A percentile compares a stretch with the other conserved stretches of the same genome.
phyloP scores from a whole-genome alignment of 75 land plant species.

The Pseudotsuga menziesii region DNA sequence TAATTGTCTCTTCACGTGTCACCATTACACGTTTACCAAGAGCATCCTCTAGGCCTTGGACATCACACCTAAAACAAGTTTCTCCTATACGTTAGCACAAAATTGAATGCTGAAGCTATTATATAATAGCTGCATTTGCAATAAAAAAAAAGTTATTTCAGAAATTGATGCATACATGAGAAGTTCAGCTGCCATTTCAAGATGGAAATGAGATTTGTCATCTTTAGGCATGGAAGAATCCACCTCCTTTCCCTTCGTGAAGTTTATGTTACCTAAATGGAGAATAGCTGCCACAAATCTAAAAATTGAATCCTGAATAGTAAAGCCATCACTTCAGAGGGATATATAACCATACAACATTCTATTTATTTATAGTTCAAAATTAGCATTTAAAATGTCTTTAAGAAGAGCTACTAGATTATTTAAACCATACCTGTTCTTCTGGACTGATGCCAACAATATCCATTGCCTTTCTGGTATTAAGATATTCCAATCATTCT shows the following conservation, averaged over 20 bases:
- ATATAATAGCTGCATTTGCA: neutral
- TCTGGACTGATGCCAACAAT: slow-evolving; percentile 84
- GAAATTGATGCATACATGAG: slow-evolving; percentile 44
- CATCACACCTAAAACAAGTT: slow-evolving; percentile 62
- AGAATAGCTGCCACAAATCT: slow-evolving; percentile 78
- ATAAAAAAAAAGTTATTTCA: neutral
- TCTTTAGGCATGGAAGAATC: slow-evolving; percentile 82
- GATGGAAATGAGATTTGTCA: slow-evolving; percentile 65
- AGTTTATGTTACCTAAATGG: slow-evolving; percentile 79
- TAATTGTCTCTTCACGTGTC: slow-evolving; percentile 89
- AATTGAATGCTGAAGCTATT: neutral
- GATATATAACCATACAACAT: neutral
- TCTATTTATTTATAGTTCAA: neutral
- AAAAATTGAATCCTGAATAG: slow-evolving; percentile 76
- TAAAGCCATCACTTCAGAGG: neutral
- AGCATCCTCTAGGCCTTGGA: slow-evolving; percentile 62
- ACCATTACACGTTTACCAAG: slow-evolving; percentile 76
- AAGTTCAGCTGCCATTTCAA: slow-evolving; percentile 67
- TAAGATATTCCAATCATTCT: slow-evolving; percentile 84
- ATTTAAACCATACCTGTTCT: slow-evolving; percentile 70
- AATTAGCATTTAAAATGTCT: neutral
- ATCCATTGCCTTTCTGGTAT: slow-evolving; percentile 97
- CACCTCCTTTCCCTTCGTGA: slow-evolving; percentile 67
- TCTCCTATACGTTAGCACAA: slow-evolving; percentile 1
- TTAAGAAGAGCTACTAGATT: neutral